Conservation (phyloP, 2,329 filamentous ascomycete genomes). For the Fusarium sp. region DNA sequence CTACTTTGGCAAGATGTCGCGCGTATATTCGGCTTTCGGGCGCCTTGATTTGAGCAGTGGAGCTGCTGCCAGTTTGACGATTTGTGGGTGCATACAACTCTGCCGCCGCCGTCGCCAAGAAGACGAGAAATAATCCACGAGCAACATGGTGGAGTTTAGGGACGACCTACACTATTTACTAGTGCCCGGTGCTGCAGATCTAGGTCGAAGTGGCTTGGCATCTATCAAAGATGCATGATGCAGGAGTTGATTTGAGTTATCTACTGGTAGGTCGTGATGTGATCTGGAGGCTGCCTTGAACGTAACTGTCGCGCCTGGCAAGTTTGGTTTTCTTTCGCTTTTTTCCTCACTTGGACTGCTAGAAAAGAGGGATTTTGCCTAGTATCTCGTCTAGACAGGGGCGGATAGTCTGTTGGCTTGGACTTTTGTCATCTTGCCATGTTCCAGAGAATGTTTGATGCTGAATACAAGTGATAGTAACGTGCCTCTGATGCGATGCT, state of each 20-base stretch:
- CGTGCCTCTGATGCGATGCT: no score
- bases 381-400: no score
- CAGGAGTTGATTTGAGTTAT: neutral
- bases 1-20: neutral
- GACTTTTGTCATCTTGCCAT: no score
- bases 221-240: slow-evolving; percentile 1
- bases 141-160: neutral
- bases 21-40: neutral
- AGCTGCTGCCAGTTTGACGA: neutral
- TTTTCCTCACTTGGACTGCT: no score
- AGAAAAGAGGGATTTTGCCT: no score
- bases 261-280: neutral
- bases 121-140: neutral
- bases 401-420: no score
- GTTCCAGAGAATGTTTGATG: no score
- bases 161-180: slow-evolving; percentile 8
- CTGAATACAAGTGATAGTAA: no score
- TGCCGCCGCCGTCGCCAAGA: slow-evolving; percentile 14
- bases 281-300: slow-evolving; percentile 5
- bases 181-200: slow-evolving; percentile 7
- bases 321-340: neutral
- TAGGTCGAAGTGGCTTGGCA: slow-evolving; percentile 1
- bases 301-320: neutral
- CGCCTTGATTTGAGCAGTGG: neutral
- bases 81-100: neutral